Base-by-base conservation (phyloP, 805 yeast species). In the Metschnikowia gelsemii region DNA sequence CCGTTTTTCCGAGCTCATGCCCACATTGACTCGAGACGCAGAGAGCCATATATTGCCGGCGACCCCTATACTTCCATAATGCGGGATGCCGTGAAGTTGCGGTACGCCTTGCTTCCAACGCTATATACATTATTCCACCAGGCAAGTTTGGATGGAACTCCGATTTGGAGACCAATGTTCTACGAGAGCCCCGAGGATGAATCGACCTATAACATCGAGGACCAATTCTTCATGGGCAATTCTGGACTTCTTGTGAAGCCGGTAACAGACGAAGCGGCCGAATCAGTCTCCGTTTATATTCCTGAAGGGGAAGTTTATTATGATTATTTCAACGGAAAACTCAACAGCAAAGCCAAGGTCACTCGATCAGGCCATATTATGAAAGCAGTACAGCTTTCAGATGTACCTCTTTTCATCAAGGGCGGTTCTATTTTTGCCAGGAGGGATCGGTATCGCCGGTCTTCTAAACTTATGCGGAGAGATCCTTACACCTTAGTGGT, bases 1-100 rank as follows among this genome's bases (percentile, higher is more conserved):
- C 99, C 99, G 25, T 93, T 93, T 56, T 91, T 93, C 70, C 74
- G 99, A 56, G 97, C 84, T 0, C 99, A 93, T 65, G 97, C 98
- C 0, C 98, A 93, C 66, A 85, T 91, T 39, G 99, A 93, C 61
- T 73, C 96, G 0, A 74, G 84, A 56, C 80, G 98, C 64, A 78
- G 96, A 48, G 99, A 93, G 61, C 99, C 99, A 1, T 91, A 88
- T 82, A 61, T 91, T 33, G 72, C 84, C 2, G 85, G 86, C 7
- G 95, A 83, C 22, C 90, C 91, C 2, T 79, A 79, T 51, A 78
- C 83, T 6, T 64, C 78, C 0, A 59, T 75, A 17, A 82, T 90
- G 43, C 75, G 84, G 45, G 82, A 85, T 33, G 83, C 95, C 0
- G 73, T 93, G 7, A 71, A 67, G 40, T 68, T 87, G 50, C 74